A percentile compares a stretch with the other conserved stretches of the same genome.
Evolutionary conservation across 768 basidiomycete species (phyloP).

Genomic region (Leccinum uliginosum): DNA sequence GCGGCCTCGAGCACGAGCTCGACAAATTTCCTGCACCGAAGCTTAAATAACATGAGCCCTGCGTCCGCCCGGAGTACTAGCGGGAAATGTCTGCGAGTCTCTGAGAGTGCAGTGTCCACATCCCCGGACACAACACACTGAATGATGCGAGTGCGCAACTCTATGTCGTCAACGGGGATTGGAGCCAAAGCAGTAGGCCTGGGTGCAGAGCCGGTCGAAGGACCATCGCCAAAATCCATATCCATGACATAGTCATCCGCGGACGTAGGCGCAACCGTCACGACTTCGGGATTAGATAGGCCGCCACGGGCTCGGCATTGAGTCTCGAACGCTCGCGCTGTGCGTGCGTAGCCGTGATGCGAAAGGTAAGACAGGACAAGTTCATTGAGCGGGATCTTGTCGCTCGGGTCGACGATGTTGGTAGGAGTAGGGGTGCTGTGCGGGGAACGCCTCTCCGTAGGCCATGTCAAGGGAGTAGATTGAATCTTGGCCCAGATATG

Average conservation of each 20-base stretch:
- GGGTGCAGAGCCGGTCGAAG: constrained; percentile 7
- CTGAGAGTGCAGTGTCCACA: constrained; percentile 61
- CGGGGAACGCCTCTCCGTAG: constrained; percentile 16
- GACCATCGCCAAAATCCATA: constrained; percentile 36
- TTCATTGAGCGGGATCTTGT: constrained; percentile 59
- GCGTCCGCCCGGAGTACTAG: constrained; percentile 61
- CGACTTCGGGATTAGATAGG: constrained; percentile 7
- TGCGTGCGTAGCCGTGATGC: constrained; percentile 78
- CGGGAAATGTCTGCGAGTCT: constrained; percentile 55
- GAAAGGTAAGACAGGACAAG: constrained; percentile 77
- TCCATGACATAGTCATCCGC: constrained; percentile 43
- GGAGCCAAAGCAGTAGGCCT: constrained; percentile 8
- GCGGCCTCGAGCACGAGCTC: constrained; percentile 73
- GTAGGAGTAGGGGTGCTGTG: constrained; percentile 5
- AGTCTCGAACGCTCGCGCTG: constrained; percentile 62
- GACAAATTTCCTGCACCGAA: constrained; percentile 82
- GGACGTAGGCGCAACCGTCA: constrained; percentile 7
- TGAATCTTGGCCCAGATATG: constrained; percentile 66
- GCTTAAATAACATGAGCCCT: constrained; percentile 72
- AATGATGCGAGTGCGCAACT: constrained; percentile 66
- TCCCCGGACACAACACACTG: constrained; percentile 65
- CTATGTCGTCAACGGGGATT: constrained; percentile 49
- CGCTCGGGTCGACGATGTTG: constrained; percentile 39
- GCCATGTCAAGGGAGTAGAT: constrained; percentile 48
- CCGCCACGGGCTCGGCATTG: constrained; percentile 36